These are phyloP conservation scores for Pleurotus djamor DNA, from an alignment of 768 basidiomycete genomes.

Conservation along the genomic window DNA sequence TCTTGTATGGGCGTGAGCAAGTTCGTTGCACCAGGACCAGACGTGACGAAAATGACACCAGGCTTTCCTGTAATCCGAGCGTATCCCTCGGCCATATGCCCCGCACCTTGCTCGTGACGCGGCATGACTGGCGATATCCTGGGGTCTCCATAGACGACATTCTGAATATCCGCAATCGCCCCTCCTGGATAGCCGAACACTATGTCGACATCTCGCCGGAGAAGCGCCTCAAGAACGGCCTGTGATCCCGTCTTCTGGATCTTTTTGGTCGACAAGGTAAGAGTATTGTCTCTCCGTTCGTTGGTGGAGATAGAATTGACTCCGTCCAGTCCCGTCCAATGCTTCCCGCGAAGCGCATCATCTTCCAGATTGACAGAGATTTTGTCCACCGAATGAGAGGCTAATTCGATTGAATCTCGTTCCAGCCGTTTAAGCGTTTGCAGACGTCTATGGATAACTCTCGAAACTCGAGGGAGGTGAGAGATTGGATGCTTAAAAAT, in stretches of 20 bases:
- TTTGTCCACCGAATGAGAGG: too few species aligned
- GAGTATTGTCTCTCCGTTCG: too few species aligned
- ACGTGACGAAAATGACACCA: slow-evolving; percentile 96
- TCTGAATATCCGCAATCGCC: slow-evolving; percentile 98
- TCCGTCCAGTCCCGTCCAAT: too few species aligned
- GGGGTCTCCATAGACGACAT: slow-evolving; percentile 94
- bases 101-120: slow-evolving; percentile 96
- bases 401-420: too few species aligned
- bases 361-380: too few species aligned
- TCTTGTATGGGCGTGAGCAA: slow-evolving; percentile 98
- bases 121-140: slow-evolving; percentile 95
- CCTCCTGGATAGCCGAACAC: slow-evolving; percentile 98
- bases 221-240: slow-evolving; percentile 99
- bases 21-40: slow-evolving; percentile 97
- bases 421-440: too few species aligned
- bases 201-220: slow-evolving; percentile 92
- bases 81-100: slow-evolving; percentile 99
- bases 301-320: too few species aligned
- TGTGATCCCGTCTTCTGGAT: slow-evolving; percentile 70
- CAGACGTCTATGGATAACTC: too few species aligned
- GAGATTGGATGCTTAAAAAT: too few species aligned
- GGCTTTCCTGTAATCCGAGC: slow-evolving; percentile 97
- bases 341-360: too few species aligned
- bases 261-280: too few species aligned
- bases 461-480: too few species aligned